These are phyloP conservation scores for Apiospora malaysiana DNA, from an alignment of 2,329 filamentous ascomycete species.

Conservation along the genomic window DNA sequence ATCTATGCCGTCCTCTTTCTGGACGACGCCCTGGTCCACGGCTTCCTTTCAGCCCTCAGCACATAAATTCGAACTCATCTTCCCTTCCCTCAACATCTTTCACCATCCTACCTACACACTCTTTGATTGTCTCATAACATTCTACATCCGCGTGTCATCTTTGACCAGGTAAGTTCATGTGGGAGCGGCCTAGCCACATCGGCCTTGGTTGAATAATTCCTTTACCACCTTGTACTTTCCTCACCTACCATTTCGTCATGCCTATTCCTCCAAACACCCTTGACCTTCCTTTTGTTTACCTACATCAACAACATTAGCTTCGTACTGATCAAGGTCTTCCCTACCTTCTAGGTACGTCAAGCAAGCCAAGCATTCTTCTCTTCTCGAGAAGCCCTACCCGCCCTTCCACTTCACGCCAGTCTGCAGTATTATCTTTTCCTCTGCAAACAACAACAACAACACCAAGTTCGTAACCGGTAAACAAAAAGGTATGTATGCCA, in stretches of 20 bases:
- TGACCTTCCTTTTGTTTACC: not conserved
- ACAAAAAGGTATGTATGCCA: not conserved
- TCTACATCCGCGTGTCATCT: not conserved
- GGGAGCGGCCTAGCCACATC: not conserved
- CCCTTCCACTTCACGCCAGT: not conserved
- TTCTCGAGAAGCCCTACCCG: not conserved
- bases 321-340: not conserved
- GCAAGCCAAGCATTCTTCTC: not conserved
- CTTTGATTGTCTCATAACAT: not conserved
- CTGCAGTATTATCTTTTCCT: not conserved
- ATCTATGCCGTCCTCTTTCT: no score
- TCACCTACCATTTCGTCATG: not conserved
- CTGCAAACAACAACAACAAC: not conserved
- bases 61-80: not conserved
- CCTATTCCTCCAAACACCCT: not conserved
- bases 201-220: not conserved
- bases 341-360: not conserved
- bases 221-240: not conserved
- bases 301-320: not conserved
- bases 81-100: not conserved
- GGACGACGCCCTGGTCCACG: no score
- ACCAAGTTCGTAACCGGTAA: not conserved
- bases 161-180: not conserved
- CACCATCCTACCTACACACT: not conserved
- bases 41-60: no score